Evolutionary conservation across 1,139 yeast species (phyloP), one percentile per base, ranked within the genome.

Genomic region (Diutina ranongensis): DNA sequence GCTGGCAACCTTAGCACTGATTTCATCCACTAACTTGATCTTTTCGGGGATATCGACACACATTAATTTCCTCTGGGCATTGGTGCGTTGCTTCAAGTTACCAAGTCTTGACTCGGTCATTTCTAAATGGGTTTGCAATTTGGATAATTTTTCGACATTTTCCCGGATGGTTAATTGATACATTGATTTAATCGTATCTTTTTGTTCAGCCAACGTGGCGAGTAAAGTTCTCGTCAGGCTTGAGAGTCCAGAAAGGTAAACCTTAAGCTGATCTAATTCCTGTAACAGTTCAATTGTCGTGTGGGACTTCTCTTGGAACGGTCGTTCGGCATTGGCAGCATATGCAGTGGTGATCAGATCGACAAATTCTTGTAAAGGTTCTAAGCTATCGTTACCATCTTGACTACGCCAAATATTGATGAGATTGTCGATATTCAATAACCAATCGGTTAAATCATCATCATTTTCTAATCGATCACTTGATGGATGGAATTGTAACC

Each of bases 1-100:
- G 44, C 60, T 63, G 16, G 53, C 53, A 45, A 67, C 63, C 44
- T 57, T 54, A 16, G 53, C 50, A 44, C 64, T 63, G 5, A 70
- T 57, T 20, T 54, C 51, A 46, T 69, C 74, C 51, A 71, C 57
- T 3, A 62, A 46, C 36, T 60, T 64, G 44, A 70, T 53, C 47
- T 63, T 63, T 18, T 55, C 57, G n/a, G 55, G 53, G 47, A 69
- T 55, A n/a, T 61, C 63, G 22, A 51, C 48, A 27, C 60, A 51
- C 53, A 68, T 57, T 9, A 55, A 49, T 4, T 51, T 45, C 50
- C 67, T 68, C 48, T 61, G 61, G 31, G 52, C 49, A n/a, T 56
- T 55, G 28, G 68, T 60, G 16, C 55, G 51, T 4, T 49, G 46
- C 50, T 59, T 61, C 36, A 64, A 57, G 16, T 47, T 48, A 28